These are phyloP conservation scores for Blastomyces gilchristii DNA, from an alignment of 2,329 filamentous ascomycete genomes.

Conservation along the genomic window DNA sequence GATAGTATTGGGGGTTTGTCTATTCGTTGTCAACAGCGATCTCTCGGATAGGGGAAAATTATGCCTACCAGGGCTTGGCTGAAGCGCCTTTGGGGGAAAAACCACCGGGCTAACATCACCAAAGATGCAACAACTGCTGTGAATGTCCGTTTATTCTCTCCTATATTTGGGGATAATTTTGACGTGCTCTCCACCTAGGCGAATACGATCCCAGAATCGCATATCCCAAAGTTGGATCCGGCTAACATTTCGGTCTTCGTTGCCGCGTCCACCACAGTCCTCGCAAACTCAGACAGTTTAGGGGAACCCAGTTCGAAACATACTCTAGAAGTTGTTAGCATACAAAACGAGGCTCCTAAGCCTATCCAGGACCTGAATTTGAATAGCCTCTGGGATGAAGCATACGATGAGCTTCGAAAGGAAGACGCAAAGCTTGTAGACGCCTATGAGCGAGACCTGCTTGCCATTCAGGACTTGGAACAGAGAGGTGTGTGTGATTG, in stretches of 20 bases:
- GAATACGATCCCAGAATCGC: background rate
- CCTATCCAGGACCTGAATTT: background rate
- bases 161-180: background rate
- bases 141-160: background rate
- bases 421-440: conserved; percentile 4
- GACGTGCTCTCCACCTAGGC: background rate
- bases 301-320: background rate
- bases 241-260: background rate
- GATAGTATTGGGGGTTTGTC: background rate
- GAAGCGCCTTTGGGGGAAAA: background rate
- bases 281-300: background rate
- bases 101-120: background rate
- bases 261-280: background rate
- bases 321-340: background rate
- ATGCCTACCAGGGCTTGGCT: background rate
- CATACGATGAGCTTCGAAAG: conserved; percentile 1
- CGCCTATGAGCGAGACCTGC: background rate
- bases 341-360: background rate
- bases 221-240: background rate
- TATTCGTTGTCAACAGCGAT: background rate
- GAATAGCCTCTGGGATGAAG: conserved; percentile 4
- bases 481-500: background rate
- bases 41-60: background rate
- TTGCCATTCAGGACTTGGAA: background rate
- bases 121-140: background rate